Evolutionary conservation across 116 monocot genomes (phyloP).

Genomic region (Trichopus zeylanicus): DNA sequence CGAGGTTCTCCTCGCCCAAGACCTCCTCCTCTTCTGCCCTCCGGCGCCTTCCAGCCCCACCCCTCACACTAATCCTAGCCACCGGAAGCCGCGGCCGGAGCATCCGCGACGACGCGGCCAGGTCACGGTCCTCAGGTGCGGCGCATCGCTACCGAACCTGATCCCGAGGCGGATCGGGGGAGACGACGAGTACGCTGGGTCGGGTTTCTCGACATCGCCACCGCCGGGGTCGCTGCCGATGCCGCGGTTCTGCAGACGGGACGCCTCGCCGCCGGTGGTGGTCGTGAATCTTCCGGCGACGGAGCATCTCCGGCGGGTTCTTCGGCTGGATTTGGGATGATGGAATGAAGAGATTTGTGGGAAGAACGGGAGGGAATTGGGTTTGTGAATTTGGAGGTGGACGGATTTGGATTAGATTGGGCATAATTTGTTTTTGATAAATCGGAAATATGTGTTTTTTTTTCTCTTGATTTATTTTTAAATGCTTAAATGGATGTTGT

Average conservation of each 20-base stretch:
- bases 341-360: no score
- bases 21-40: background rate
- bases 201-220: constrained; percentile 23
- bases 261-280: background rate
- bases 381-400: no score
- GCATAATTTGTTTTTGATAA: no score
- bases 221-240: constrained; percentile 29
- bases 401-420: no score
- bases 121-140: background rate
- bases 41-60: background rate
- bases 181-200: constrained; percentile 19
- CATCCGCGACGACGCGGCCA: background rate
- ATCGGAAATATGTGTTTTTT: no score
- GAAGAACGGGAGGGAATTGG: no score
- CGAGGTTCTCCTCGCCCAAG: constrained; percentile 1
- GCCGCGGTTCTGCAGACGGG: constrained; percentile 17
- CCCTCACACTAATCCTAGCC: background rate
- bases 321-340: constrained; percentile 20
- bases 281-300: constrained; percentile 23
- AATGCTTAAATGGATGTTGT: no score
- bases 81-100: background rate
- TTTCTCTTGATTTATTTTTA: no score
- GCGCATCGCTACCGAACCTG: no score
- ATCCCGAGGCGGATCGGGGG: background rate
- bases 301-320: constrained; percentile 16